Base-by-base conservation (phyloP, 805 yeast species). In the Henningerozyma blattae region DNA sequence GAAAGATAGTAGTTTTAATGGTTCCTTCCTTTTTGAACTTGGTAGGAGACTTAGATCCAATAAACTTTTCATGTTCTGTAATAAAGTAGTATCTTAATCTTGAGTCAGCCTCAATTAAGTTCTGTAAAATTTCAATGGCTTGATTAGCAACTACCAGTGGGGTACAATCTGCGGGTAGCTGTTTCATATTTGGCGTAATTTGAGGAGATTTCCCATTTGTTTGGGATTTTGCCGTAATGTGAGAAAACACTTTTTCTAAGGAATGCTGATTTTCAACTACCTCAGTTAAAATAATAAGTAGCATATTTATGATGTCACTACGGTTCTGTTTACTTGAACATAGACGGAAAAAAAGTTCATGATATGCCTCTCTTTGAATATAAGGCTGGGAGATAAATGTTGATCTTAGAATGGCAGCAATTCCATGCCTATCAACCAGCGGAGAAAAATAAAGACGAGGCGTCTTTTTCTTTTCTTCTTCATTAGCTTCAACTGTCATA, bases 271-370 rank as follows among this genome's bases (percentile, higher is more conserved):
- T 78, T 2, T 50, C 47, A 5, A 78, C 60, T n/a, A 91, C 93
- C 40, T 86, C 95, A 37, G 77, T 78, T 24, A 87, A 58, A 29
- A 86, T 67, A 14, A 77, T 72, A 27, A 86, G 54, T 28, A 86
- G 49, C 36, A 79, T 58, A 28, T 79, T 75, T 50, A 86, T 64
- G 13, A 84, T 68, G 42, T 87, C 95, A 8, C 72, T 59, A 34
- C 95, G 61, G 5, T 82, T 80, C 42, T 80, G 93, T 52, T 81
- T 81, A 55, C 77, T 84, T 40, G 71, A 68, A 46, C 93, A 81
- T 31, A 86, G 49, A 40, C 70, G 73, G 16, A 71, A 72, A 35
- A 86, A 62, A 4, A 89, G 61, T 33, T 75, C 75, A 52, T 77
- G 77, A 31, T 82, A 64, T 2, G 67, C 58, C 36, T 75, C 85